Evolutionary conservation across 2,329 filamentous ascomycete species (phyloP), one percentile per base, ranked within the genome.

Genomic region (Colletotrichum musicola): DNA sequence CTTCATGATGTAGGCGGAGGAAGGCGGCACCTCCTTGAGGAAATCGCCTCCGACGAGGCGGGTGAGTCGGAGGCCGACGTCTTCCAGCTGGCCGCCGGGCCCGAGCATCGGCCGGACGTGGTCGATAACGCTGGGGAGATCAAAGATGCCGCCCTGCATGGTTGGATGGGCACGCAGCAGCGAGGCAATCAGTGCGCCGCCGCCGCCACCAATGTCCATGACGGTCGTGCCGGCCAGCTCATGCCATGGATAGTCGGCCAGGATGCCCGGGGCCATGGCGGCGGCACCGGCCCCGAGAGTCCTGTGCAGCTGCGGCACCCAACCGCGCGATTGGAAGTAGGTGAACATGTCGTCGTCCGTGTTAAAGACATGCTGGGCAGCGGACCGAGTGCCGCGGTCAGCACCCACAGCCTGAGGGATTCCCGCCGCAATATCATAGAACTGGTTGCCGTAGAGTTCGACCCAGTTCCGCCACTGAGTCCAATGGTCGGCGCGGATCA

Each of bases 391-490:
- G 3, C 20, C 20, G 3, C 20, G 20, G 20, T 22, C 20, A 9
- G 69, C 68, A 9, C 71, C 76, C 7, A 60, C 61, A 3, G 62
- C 57, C 0, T 59, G 71, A 0, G 81, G 82, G 35, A 84, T 81
- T 4, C 81, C 79, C 4, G 77, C 72, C 0, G 81, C 79, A 44
- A 82, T 80, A 66, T 83, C 80, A 72, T 82, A 84, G 72, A 82
- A 83, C 58, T 82, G 72, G 64, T 79, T 80, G 6, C 79, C 81
- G 66, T 83, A 83, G 1, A 84, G 75, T 2, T 77, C 73, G 2
- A 81, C 81, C 82, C 82, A 84, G 67, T 77, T 77, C 20, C 74
- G 78, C 82, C 81, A 84, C 70, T 82, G 79, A 0, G 80, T 83
- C 81, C 81, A 83, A 70, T 84, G 81, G 58, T 78, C 73, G 2